Percentiles rank a stretch among this genome's conserved stretches.
Evolutionary conservation across 805 yeast genomes (phyloP).

Genomic region (Starmerella stigmatis): DNA sequence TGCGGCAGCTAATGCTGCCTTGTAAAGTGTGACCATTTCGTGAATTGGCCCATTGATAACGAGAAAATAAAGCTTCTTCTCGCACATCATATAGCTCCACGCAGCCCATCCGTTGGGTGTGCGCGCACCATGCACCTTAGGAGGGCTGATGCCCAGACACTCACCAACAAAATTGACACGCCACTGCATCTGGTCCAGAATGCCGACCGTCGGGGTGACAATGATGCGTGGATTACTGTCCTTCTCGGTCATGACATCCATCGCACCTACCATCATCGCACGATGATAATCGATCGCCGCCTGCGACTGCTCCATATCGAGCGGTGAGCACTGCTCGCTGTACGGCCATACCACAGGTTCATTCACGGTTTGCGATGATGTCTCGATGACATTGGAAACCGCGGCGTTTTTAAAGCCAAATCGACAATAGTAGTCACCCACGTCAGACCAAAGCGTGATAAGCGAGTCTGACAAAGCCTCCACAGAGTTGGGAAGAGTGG

Average conservation of each 20-base stretch:
- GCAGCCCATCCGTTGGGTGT: conserved; percentile 15
- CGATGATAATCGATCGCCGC: conserved; percentile 11
- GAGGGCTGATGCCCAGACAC: conserved; percentile 1
- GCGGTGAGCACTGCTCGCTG: conserved; percentile 8
- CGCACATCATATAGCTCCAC: conserved; percentile 15
- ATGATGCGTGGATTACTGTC: conserved; percentile 14
- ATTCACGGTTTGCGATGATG: neutral
- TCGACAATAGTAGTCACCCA: conserved; percentile 53
- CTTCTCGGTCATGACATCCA: conserved; percentile 18
- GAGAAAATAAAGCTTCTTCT: conserved; percentile 10
- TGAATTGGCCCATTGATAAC: conserved; percentile 16
- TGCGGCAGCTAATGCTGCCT: conserved; percentile 14
- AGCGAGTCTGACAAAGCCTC: conserved; percentile 18
- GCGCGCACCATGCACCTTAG: conserved; percentile 14
- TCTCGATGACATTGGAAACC: conserved; percentile 1
- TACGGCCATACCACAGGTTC: conserved; percentile 4
- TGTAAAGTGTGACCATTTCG: conserved; percentile 13
- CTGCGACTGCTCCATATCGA: conserved; percentile 13
- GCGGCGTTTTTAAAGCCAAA: conserved; percentile 38
- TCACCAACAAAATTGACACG: conserved; percentile 12
- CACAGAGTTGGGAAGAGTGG: conserved; percentile 15
- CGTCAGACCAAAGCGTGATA: conserved; percentile 56
- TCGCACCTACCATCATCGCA: conserved; percentile 16
- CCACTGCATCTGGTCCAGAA: conserved; percentile 18
- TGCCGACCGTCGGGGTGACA: conserved; percentile 14